Conservation (phyloP, 768 basidiomycete genomes). For the Lactarius akahatsu region DNA sequence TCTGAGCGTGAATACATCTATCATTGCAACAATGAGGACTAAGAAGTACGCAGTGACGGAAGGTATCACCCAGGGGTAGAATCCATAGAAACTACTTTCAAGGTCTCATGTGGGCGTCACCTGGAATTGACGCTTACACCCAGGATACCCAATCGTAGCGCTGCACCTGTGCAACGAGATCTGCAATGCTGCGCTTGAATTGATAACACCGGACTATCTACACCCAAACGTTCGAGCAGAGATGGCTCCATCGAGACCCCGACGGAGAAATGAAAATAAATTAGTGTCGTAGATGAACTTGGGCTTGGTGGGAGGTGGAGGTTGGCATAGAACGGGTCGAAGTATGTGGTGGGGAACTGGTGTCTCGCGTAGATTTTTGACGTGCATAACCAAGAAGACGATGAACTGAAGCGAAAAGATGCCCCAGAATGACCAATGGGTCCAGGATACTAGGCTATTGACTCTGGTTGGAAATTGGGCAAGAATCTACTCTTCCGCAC, state of each 20-base stretch:
- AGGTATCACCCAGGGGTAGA: slow-evolving; percentile 15
- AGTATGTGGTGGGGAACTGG: slow-evolving; percentile 71
- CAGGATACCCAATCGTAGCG: slow-evolving; percentile 26
- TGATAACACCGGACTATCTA: slow-evolving; percentile 12
- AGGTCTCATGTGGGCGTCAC: slow-evolving; percentile 18
- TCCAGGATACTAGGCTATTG: slow-evolving; percentile 25
- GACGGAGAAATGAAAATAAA: slow-evolving; percentile 34
- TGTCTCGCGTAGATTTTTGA: slow-evolving; percentile 48
- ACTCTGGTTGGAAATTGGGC: slow-evolving; percentile 29
- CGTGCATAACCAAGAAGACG: slow-evolving; percentile 48
- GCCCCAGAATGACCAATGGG: slow-evolving; percentile 38
- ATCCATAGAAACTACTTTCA: neutral
- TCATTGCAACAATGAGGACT: neutral
- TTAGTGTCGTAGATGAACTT: slow-evolving; percentile 41
- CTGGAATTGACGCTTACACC: slow-evolving; percentile 12
- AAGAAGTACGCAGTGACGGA: neutral
- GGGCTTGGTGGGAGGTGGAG: slow-evolving; percentile 53
- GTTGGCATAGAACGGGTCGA: slow-evolving; percentile 75
- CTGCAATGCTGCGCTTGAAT: slow-evolving; percentile 9
- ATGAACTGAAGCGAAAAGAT: slow-evolving; percentile 47
- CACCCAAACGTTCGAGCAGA: slow-evolving; percentile 16
- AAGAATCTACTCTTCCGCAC: slow-evolving; percentile 40
- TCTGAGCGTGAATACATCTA: too few relatives aligned
- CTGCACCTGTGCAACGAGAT: slow-evolving; percentile 19
- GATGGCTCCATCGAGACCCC: slow-evolving; percentile 7